Conservation (phyloP, 2,329 filamentous ascomycete species). For the Fusarium sp. region DNA sequence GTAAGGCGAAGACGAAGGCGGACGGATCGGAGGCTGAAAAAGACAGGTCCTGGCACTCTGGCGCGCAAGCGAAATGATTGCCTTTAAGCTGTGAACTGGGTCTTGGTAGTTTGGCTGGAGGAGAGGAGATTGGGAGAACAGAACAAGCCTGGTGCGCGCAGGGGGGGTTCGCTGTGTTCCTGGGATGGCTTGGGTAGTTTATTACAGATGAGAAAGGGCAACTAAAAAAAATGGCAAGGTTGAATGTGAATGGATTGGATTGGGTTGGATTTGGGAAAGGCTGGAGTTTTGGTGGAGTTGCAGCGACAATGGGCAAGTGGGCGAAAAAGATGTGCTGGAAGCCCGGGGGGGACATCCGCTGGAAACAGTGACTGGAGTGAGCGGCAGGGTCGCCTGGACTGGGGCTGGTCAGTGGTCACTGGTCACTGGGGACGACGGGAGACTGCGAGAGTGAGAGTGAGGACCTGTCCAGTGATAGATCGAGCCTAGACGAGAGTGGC, state of each 20-base stretch:
- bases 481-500: constrained; percentile 23
- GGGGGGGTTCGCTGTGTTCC: constrained; percentile 32
- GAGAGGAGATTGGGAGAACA: constrained; percentile 50
- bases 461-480: constrained; percentile 17
- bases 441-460: constrained; percentile 14
- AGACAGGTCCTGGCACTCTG: constrained; percentile 45
- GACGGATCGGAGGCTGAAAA: constrained; percentile 62
- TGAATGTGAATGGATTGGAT: constrained; percentile 6
- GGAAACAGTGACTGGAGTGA: constrained; percentile 41
- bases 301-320: constrained; percentile 13
- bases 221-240: constrained; percentile 18
- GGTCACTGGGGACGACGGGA: constrained; percentile 30
- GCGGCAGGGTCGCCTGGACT: constrained; percentile 16
- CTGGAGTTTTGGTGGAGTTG: constrained; percentile 26
- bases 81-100: constrained; percentile 59
- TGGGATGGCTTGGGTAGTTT: constrained; percentile 7
- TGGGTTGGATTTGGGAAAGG: constrained; percentile 16
- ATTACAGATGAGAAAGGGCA: constrained; percentile 25
- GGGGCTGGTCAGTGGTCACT: too few species aligned
- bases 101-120: constrained; percentile 41
- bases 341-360: constrained; percentile 38
- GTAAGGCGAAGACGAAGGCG: constrained; percentile 47
- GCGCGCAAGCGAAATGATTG: constrained; percentile 68
- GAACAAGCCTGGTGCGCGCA: constrained; percentile 37
- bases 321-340: constrained; percentile 32